phyloP scores from a whole-genome alignment of 2,329 filamentous ascomycete genomes.

The Stenocarpella maydis region DNA sequence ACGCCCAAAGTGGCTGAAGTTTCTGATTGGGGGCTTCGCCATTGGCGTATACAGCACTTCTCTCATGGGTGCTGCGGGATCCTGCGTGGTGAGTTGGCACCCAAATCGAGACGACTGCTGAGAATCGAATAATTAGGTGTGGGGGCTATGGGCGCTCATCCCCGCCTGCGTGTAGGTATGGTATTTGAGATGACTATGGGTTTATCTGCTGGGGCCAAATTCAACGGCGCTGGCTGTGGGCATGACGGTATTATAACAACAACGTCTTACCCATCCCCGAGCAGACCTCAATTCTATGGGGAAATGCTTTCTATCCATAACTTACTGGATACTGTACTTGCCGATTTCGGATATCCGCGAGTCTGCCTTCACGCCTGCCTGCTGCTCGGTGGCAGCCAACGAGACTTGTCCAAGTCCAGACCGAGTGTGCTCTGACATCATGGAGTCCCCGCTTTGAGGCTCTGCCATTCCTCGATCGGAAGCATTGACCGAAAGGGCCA shows the following conservation, averaged over 20 bases:
- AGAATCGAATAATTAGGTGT: too few species aligned
- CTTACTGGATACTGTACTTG: neutral
- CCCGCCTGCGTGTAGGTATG: neutral
- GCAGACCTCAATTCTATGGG: neutral
- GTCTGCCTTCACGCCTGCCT: neutral
- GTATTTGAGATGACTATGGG: neutral
- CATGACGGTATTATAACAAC: neutral
- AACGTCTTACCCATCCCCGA: neutral
- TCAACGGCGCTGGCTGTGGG: neutral
- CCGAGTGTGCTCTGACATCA: neutral
- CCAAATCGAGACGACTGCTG: neutral
- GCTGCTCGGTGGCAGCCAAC: neutral
- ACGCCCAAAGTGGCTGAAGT: neutral
- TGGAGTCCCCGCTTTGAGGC: neutral
- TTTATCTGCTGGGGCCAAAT: neutral
- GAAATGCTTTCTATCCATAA: neutral
- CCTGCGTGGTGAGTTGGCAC: neutral
- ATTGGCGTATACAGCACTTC: neutral
- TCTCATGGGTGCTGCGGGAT: neutral
- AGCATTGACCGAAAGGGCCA: neutral
- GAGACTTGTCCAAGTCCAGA: neutral
- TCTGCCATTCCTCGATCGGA: neutral
- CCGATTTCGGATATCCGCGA: neutral
- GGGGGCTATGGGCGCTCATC: neutral
- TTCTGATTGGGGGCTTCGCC: neutral